Evolutionary conservation across 768 basidiomycete genomes (phyloP), one percentile per base, ranked within the genome.

Genomic region (Serendipita sp.): DNA sequence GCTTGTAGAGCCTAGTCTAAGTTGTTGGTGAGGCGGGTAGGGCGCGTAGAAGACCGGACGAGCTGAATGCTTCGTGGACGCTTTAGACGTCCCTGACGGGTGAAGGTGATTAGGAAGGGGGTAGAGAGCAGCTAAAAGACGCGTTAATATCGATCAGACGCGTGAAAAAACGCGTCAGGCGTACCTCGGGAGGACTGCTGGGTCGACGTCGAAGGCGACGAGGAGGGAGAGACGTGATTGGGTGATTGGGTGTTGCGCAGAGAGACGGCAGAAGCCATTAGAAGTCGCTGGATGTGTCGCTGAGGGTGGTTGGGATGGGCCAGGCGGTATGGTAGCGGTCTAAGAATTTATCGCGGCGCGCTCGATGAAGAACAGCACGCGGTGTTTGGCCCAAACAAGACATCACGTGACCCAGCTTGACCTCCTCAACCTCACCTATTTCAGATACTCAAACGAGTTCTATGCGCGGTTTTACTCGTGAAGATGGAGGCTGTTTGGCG

Each of bases 131-230:
- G 55, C 55, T 27, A 60, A 29, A 60, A 60, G 55, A 60, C 55
- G 55, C 27, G 27, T 60, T 2, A 50, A 40, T 23, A 60, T 31
- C 8, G 36, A 60, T 60, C 10, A 60, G 33, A 60, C 55, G 55
- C 55, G 55, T 60, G 4, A 60, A n/a, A 36, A 36, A 60, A 60
- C 55, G 55, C 55, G 55, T 60, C 36, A 34, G 55, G 29, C 55
- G 27, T 60, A 60, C 55, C 55, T 4, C 55, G 18, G 27, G 55
- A 10, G 27, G 34, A 10, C 23, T 23, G 23, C 27, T 31, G 36
- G 33, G 5, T 27, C 55, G 55, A 60, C 55, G 55, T 27, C 16
- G 27, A 11, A n/a, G 55, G 13, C 11, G 55, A n/a, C 55, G 55
- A 37, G 16, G 33, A 60, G 3, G 55, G n/a, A 8, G 18, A n/a